A percentile compares a stretch with the other conserved stretches of the same genome.
These are phyloP conservation scores for Cryptococcus depauperatus DNA, from an alignment of 1,284 basidiomycete genomes.

Conservation along the genomic window DNA sequence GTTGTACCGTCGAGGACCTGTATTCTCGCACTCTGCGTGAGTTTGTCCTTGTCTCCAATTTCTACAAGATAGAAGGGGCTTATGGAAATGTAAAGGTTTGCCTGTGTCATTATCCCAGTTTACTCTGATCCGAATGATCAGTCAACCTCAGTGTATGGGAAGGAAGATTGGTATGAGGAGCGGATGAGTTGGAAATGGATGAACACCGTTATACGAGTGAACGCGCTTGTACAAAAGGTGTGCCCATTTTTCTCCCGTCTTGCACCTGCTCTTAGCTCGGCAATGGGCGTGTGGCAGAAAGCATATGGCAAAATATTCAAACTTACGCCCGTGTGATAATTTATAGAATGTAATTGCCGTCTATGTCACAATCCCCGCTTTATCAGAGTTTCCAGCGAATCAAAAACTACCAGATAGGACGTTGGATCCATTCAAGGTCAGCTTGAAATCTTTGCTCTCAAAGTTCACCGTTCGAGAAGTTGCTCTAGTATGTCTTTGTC, in stretches of 20 bases:
- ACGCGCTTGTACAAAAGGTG: constrained; percentile 94
- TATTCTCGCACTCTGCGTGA: constrained; percentile 92
- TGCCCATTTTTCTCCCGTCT: constrained; percentile 9
- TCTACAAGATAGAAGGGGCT: neutral
- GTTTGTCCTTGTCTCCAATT: constrained; percentile 29
- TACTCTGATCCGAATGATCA: constrained; percentile 76
- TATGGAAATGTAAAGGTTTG: constrained; percentile 59
- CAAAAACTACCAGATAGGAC: constrained; percentile 38
- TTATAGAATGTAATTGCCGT: constrained; percentile 76
- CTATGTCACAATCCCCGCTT: constrained; percentile 80
- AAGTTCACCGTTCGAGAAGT: constrained; percentile 79
- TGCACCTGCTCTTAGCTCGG: neutral
- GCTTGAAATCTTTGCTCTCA: constrained; percentile 58
- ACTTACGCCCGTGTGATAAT: neutral
- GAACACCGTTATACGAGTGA: constrained; percentile 92
- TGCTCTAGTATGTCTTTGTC: constrained; percentile 48
- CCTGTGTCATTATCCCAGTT: constrained; percentile 75
- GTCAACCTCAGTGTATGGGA: constrained; percentile 48
- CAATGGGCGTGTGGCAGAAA: constrained; percentile 1
- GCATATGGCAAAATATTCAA: neutral
- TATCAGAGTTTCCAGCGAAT: constrained; percentile 51
- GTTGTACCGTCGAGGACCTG: constrained; percentile 88
- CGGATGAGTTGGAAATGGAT: constrained; percentile 91
- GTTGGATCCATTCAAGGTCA: constrained; percentile 47
- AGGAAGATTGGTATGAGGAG: constrained; percentile 51